Percentiles rank a stretch among this genome's conserved stretches.
These are phyloP conservation scores for Trichoderma reesei DNA, from an alignment of 495 filamentous ascomycete genomes.

Conservation along the genomic window DNA sequence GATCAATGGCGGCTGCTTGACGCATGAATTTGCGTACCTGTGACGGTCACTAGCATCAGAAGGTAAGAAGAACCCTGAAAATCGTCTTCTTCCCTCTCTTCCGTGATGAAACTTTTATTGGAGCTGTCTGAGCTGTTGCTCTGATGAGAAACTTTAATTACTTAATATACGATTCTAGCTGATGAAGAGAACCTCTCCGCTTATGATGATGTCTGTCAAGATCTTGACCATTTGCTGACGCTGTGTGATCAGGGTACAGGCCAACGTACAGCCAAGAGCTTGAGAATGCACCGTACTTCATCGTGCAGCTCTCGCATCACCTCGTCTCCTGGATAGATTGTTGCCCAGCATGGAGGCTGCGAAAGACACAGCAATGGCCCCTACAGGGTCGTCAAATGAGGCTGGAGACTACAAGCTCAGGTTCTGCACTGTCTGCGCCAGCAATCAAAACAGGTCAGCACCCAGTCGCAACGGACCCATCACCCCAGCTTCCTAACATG, in stretches of 20 bases:
- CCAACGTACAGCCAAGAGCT: background rate
- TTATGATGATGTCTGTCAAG: background rate
- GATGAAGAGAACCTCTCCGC: constrained; percentile 22
- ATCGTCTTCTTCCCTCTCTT: background rate
- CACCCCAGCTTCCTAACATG: constrained; percentile 9
- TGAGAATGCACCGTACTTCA: background rate
- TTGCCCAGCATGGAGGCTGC: constrained; percentile 23
- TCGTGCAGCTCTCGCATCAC: background rate
- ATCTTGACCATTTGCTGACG: background rate
- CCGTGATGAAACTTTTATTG: constrained; percentile 64
- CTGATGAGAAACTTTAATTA: constrained; percentile 45
- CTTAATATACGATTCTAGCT: constrained; percentile 39
- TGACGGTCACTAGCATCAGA: background rate
- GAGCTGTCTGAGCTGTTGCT: constrained; percentile 81
- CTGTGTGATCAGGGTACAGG: background rate
- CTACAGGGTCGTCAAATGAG: constrained; percentile 33
- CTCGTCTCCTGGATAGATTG: constrained; percentile 10
- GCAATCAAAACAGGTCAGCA: constrained; percentile 81
- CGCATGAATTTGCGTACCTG: background rate
- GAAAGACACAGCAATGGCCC: constrained; percentile 21
- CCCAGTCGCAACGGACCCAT: constrained; percentile 8
- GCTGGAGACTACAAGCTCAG: constrained; percentile 63
- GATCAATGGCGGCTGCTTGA: background rate
- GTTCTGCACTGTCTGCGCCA: constrained; percentile 98
- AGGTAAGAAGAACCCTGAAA: background rate